Percentiles rank a stretch among this genome's conserved stretches.
phyloP scores from a whole-genome alignment of 108 stramenopile genomes.

The Cyclotella cryptica region DNA sequence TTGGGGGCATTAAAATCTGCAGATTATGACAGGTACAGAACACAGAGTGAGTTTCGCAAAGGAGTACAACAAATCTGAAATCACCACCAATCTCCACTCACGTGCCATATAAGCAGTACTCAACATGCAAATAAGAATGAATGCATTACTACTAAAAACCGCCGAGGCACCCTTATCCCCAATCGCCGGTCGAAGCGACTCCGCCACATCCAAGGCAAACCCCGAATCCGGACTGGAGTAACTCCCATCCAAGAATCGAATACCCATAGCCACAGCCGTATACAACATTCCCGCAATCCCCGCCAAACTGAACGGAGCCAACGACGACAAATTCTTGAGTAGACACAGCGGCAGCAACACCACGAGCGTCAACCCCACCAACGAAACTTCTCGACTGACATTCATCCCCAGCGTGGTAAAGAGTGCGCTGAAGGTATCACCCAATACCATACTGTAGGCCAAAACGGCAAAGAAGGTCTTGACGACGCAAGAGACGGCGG shows the following conservation, averaged over 20 bases:
- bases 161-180: constrained; percentile 70
- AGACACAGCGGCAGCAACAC: constrained; percentile 92
- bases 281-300: constrained; percentile 90
- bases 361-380: constrained; percentile 71
- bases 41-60: not conserved
- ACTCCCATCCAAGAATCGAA: constrained; percentile 81
- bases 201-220: constrained; percentile 60
- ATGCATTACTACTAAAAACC: constrained; percentile 76
- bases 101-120: constrained; percentile 96
- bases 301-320: constrained; percentile 88
- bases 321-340: constrained; percentile 79
- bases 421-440: constrained; percentile 84
- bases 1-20: constrained; percentile 88
- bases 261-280: constrained; percentile 81
- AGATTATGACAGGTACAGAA: too few species aligned
- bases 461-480: constrained; percentile 91
- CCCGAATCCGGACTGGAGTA: constrained; percentile 59
- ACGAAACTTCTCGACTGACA: constrained; percentile 56
- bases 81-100: not conserved
- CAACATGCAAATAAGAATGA: constrained; percentile 96
- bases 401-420: constrained; percentile 60
- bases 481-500: constrained; percentile 79
- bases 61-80: not conserved
- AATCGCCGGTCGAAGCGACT: constrained; percentile 71
- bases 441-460: constrained; percentile 96